Percentiles rank a stretch among this genome's conserved stretches.
Evolutionary conservation across 768 basidiomycete genomes (phyloP).

Genomic region (Mycena galericulata): DNA sequence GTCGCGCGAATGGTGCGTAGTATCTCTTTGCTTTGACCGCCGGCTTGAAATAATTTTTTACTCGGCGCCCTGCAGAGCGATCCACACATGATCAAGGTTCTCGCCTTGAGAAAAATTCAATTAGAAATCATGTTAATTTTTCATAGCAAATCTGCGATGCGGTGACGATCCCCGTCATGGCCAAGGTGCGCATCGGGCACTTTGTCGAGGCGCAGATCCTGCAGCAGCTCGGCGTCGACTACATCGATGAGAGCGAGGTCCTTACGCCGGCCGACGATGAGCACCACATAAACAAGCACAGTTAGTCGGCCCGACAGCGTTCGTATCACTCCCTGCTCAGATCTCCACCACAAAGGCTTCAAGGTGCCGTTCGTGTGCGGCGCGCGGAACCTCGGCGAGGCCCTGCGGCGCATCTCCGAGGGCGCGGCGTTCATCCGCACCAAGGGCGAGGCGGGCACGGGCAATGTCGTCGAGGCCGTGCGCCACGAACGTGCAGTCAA

Average conservation of each 20-base stretch:
- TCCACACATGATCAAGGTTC: constrained; percentile 98
- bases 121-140: too few species aligned
- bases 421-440: constrained; percentile 99
- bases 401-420: constrained; percentile 94
- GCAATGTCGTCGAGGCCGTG: constrained; percentile 94
- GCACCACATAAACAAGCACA: constrained; percentile 97
- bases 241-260: constrained; percentile 96
- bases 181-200: constrained; percentile 94
- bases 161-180: constrained; percentile 98
- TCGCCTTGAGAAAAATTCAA: too few species aligned
- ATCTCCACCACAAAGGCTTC: too few species aligned
- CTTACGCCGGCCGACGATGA: constrained; percentile 96
- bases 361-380: constrained; percentile 98
- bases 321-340: too few species aligned
- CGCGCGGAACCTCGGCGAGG: constrained; percentile 94
- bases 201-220: constrained; percentile 97
- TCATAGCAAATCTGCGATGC: constrained; percentile 92
- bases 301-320: too few species aligned
- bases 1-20: constrained; percentile 92
- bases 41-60: not conserved
- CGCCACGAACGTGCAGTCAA: constrained; percentile 89
- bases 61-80: constrained; percentile 77
- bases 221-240: constrained; percentile 95
- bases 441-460: constrained; percentile 93
- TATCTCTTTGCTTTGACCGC: too few species aligned